A percentile compares a stretch with the other conserved stretches of the same genome.
phyloP scores from a whole-genome alignment of 768 basidiomycete genomes.

The Amanita molliuscula region DNA sequence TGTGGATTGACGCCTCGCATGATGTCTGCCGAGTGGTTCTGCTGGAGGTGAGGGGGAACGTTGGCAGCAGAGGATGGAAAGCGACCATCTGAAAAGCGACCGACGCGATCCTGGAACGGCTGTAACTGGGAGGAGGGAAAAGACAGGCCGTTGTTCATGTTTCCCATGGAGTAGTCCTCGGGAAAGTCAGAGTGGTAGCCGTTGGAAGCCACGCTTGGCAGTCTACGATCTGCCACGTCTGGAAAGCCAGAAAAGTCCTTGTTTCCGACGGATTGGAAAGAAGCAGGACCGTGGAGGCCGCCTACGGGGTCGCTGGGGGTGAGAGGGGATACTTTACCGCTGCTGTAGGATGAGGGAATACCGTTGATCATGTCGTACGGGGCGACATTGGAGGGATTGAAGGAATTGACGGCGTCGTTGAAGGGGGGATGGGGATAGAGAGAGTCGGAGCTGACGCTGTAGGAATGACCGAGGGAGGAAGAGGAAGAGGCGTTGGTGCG shows the following conservation, averaged over 20 bases:
- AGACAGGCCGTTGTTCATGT: conserved; percentile 33
- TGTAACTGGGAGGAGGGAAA: conserved; percentile 42
- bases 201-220: conserved; percentile 31
- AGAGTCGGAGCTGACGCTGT: conserved; percentile 41
- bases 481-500: conserved; percentile 65
- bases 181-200: conserved; percentile 49
- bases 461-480: conserved; percentile 51
- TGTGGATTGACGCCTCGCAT: conserved; percentile 64
- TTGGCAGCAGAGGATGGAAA: conserved; percentile 36
- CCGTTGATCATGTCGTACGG: conserved; percentile 60
- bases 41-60: conserved; percentile 41
- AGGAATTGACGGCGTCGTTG: conserved; percentile 48
- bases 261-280: conserved; percentile 32
- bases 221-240: conserved; percentile 55
- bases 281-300: conserved; percentile 43
- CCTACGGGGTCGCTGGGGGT: conserved; percentile 58
- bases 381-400: conserved; percentile 38
- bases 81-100: conserved; percentile 45
- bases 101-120: conserved; percentile 48
- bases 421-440: conserved; percentile 54
- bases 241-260: conserved; percentile 54
- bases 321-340: conserved; percentile 68
- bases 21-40: conserved; percentile 39
- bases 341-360: conserved; percentile 54
- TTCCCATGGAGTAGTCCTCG: conserved; percentile 51